Conservation (phyloP, 345 rosid species). For the Leavenworthia alabamica region DNA sequence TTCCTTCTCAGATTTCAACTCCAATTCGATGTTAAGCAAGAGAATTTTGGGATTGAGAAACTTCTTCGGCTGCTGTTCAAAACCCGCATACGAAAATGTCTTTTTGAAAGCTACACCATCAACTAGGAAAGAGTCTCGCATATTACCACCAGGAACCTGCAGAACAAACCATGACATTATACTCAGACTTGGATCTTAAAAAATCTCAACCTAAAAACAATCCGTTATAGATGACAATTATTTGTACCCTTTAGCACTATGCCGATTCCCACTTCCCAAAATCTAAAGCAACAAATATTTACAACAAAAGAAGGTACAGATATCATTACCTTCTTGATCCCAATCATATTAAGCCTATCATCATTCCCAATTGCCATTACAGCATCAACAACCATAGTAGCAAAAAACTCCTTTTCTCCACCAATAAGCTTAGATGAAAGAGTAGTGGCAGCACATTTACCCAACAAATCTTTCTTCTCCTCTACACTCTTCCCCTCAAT, state of each 20-base stretch:
- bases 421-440: constrained; percentile 96
- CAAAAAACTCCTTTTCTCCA: constrained; percentile 94
- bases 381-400: constrained; percentile 92
- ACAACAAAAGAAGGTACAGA: not conserved
- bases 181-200: not conserved
- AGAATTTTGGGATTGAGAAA: constrained; percentile 78
- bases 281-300: not conserved
- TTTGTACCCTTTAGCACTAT: not conserved
- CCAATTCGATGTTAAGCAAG: constrained; percentile 81
- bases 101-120: constrained; percentile 98
- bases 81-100: constrained; percentile 99
- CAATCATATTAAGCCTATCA: constrained; percentile 86
- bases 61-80: constrained; percentile 97
- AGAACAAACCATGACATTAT: constrained; percentile 9
- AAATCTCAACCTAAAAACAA: not conserved
- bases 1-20: constrained; percentile 98
- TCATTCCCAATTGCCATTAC: constrained; percentile 77
- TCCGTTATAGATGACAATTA: not conserved
- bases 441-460: constrained; percentile 92
- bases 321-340: constrained; percentile 69
- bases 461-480: constrained; percentile 81
- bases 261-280: not conserved
- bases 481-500: constrained; percentile 88
- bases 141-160: constrained; percentile 95
- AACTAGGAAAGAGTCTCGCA: constrained; percentile 95